Conservation (phyloP, 1,284 basidiomycete genomes). For the Rhodotorula sp. region DNA sequence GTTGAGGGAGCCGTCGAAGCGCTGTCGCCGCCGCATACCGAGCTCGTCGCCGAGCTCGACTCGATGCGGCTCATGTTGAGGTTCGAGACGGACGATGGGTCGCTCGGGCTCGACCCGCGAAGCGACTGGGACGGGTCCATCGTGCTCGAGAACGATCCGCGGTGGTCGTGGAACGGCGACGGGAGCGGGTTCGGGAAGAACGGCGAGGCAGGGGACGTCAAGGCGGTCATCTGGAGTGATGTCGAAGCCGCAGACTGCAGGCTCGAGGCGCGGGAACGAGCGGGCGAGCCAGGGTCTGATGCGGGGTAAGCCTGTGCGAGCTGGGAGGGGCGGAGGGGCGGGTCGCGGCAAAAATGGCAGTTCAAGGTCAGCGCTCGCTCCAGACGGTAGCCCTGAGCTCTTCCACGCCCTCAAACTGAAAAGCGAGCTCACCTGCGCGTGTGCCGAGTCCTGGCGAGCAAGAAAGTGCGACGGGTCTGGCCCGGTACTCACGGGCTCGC, state of each 20-base stretch:
- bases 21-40: slow-evolving; percentile 18
- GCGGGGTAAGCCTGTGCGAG: slow-evolving; percentile 13
- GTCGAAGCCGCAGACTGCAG: slow-evolving; percentile 14
- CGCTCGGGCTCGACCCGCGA: slow-evolving; percentile 30
- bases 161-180: slow-evolving; percentile 31
- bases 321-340: not conserved
- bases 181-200: slow-evolving; percentile 29
- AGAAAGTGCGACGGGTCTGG: not conserved
- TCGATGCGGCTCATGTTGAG: slow-evolving; percentile 28
- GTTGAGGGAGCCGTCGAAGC: slow-evolving; percentile 18
- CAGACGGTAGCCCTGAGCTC: not conserved
- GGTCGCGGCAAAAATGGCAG: not conserved
- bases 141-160: slow-evolving; percentile 19
- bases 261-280: slow-evolving; percentile 24
- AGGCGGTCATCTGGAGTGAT: slow-evolving; percentile 14
- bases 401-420: not conserved
- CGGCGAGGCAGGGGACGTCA: slow-evolving; percentile 20
- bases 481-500: not conserved
- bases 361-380: not conserved
- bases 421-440: not conserved
- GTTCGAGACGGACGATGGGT: slow-evolving; percentile 23
- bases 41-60: slow-evolving; percentile 27
- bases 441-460: not conserved
- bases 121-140: slow-evolving; percentile 36
- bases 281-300: slow-evolving; percentile 14